A percentile compares a stretch with the other conserved stretches of the same genome.
These are phyloP conservation scores for Hydnum rufescens DNA, from an alignment of 768 basidiomycete species.

Conservation along the genomic window DNA sequence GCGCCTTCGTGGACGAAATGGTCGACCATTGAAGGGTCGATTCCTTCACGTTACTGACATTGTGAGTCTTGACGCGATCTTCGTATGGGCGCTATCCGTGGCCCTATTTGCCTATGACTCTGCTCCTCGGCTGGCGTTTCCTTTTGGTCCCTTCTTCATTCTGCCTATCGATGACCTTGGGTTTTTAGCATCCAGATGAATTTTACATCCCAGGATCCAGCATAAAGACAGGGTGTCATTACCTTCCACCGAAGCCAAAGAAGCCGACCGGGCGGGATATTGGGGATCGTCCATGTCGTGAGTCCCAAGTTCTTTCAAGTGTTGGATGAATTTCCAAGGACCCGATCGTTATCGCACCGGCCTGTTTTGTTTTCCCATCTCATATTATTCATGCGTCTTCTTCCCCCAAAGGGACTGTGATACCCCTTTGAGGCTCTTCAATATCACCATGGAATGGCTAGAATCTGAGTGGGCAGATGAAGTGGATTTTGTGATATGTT, in stretches of 20 bases:
- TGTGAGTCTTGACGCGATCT: neutral
- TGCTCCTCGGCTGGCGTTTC: neutral
- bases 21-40: constrained; percentile 17
- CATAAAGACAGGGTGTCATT: constrained; percentile 46
- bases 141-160: neutral
- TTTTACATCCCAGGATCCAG: constrained; percentile 35
- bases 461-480: constrained; percentile 62
- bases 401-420: constrained; percentile 44
- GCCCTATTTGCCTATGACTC: neutral
- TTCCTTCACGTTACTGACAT: constrained; percentile 74
- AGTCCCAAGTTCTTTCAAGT: constrained; percentile 16
- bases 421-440: constrained; percentile 56
- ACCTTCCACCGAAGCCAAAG: constrained; percentile 33
- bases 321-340: neutral
- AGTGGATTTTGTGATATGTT: constrained; percentile 81
- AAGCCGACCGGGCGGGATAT: constrained; percentile 27
- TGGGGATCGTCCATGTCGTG: constrained; percentile 55
- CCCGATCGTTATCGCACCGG: too few species aligned
- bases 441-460: constrained; percentile 64
- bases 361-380: neutral
- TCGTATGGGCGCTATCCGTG: too few species aligned
- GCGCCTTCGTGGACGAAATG: too few species aligned
- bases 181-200: constrained; percentile 42
- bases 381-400: neutral
- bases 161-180: neutral